These are phyloP conservation scores for Diaporthe humulicola DNA, from an alignment of 2,329 filamentous ascomycete genomes.

Conservation along the genomic window DNA sequence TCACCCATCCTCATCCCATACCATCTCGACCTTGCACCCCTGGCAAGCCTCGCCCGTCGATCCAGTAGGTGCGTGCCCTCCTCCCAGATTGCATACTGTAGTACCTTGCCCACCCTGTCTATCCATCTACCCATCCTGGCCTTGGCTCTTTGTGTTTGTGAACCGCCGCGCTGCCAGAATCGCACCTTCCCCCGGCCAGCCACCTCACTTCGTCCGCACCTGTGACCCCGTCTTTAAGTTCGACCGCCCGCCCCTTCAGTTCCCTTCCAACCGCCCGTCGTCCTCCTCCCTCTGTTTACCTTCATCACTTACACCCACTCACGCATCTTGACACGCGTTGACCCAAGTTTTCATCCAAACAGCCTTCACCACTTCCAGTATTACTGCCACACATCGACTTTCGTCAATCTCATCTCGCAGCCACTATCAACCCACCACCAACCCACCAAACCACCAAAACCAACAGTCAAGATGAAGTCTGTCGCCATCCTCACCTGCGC, in stretches of 20 bases:
- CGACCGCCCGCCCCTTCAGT: conserved; percentile 29
- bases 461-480: conserved; percentile 64
- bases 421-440: conserved; percentile 22
- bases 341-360: conserved; percentile 31
- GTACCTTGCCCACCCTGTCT: conserved; percentile 6
- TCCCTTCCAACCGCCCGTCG: neutral
- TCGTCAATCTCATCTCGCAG: conserved; percentile 33
- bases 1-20: neutral
- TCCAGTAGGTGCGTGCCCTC: conserved; percentile 27
- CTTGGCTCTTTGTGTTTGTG: conserved; percentile 32
- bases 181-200: conserved; percentile 29
- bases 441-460: conserved; percentile 32
- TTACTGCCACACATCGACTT: conserved; percentile 34
- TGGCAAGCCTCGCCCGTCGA: conserved; percentile 25
- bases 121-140: conserved; percentile 7
- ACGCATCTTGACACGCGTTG: conserved; percentile 31
- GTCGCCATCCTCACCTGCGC: conserved; percentile 55
- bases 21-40: conserved; percentile 20
- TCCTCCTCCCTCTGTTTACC: conserved; percentile 27
- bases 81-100: conserved; percentile 18
- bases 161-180: conserved; percentile 31
- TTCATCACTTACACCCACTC: conserved; percentile 13
- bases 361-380: conserved; percentile 33
- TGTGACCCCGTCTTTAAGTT: conserved; percentile 36
- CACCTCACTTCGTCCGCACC: conserved; percentile 28